Conservation (phyloP, 1,284 basidiomycete genomes). For the Spongispora temasekensis region DNA sequence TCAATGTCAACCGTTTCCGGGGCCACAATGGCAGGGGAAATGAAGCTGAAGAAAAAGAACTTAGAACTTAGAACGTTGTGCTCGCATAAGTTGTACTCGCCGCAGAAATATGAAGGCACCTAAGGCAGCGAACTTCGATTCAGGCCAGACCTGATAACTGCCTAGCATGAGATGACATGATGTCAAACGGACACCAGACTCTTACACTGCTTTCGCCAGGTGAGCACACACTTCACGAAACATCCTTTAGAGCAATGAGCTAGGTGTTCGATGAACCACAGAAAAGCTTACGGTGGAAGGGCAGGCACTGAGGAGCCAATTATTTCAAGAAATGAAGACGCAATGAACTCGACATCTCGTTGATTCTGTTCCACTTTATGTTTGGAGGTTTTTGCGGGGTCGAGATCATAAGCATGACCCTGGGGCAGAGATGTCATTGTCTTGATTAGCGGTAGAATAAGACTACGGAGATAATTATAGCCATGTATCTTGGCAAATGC, state of each 20-base stretch:
- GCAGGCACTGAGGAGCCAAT: slow-evolving; percentile 71
- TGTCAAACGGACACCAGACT: neutral
- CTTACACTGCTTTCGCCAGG: slow-evolving; percentile 81
- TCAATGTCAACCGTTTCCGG: slow-evolving; percentile 86
- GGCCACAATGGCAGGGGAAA: slow-evolving; percentile 83
- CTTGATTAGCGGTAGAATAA: slow-evolving; percentile 77
- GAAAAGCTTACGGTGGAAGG: slow-evolving; percentile 68
- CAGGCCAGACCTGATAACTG: slow-evolving; percentile 69
- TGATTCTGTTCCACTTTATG: slow-evolving; percentile 72
- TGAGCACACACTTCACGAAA: slow-evolving; percentile 87
- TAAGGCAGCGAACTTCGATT: slow-evolving; percentile 82
- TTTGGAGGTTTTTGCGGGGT: slow-evolving; percentile 63
- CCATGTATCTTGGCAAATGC: slow-evolving; percentile 86
- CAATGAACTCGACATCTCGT: slow-evolving; percentile 72
- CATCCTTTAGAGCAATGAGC: slow-evolving; percentile 52
- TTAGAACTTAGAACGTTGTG: slow-evolving; percentile 3
- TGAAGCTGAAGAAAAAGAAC: slow-evolving; percentile 52
- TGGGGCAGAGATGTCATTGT: slow-evolving; percentile 72
- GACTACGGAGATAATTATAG: slow-evolving; percentile 81
- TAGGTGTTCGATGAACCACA: neutral
- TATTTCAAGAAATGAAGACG: slow-evolving; percentile 75
- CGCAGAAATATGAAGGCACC: slow-evolving; percentile 92
- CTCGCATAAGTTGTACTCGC: slow-evolving; percentile 36
- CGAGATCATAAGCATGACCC: slow-evolving; percentile 79
- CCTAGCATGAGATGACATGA: slow-evolving; percentile 16